Evolutionary conservation across 768 basidiomycete genomes (phyloP).

Genomic region (Phanerodontia chrysosporium): DNA sequence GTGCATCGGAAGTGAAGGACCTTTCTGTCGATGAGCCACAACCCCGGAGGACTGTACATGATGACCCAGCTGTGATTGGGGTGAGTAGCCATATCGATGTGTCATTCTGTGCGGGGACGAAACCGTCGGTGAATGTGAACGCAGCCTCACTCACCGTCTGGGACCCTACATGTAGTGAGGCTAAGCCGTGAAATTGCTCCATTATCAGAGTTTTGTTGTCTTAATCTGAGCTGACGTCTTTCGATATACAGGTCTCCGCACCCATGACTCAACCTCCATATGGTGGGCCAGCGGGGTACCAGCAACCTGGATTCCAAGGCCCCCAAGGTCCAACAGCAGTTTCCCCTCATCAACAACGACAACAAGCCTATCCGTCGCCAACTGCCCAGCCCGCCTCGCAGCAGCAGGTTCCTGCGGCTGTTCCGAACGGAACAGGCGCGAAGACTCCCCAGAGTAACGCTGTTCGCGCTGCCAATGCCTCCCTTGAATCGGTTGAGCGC

Average conservation of each 20-base stretch:
- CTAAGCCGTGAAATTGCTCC: slow-evolving; percentile 62
- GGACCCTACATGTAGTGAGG: slow-evolving; percentile 48
- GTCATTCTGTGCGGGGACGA: slow-evolving; percentile 28
- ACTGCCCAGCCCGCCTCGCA: slow-evolving; percentile 11
- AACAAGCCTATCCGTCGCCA: slow-evolving; percentile 17
- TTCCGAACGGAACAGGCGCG: slow-evolving; percentile 18
- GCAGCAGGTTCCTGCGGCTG: slow-evolving; percentile 8
- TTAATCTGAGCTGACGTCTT: slow-evolving; percentile 23
- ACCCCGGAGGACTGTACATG: slow-evolving; percentile 58
- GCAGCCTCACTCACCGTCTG: slow-evolving; percentile 34
- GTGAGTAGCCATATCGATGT: slow-evolving; percentile 39
- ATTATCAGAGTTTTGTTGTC: too few species aligned
- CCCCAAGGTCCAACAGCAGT: slow-evolving; percentile 13
- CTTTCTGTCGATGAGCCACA: slow-evolving; percentile 74
- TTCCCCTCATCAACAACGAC: slow-evolving; percentile 19
- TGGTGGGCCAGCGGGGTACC: slow-evolving; percentile 18
- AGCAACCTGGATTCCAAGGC: slow-evolving; percentile 7
- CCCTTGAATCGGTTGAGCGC: slow-evolving; percentile 67
- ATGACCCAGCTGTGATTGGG: slow-evolving; percentile 82
- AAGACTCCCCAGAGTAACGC: slow-evolving; percentile 37
- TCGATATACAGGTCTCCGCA: slow-evolving; percentile 41
- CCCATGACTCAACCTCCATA: slow-evolving; percentile 30
- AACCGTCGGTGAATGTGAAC: slow-evolving; percentile 42
- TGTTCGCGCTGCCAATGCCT: slow-evolving; percentile 69
- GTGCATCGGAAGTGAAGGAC: slow-evolving; percentile 86